Percentiles rank a stretch among this genome's conserved stretches.
Conservation (phyloP, 2,329 filamentous ascomycete species). For the Zelopaecilomyces penicillatus region DNA sequence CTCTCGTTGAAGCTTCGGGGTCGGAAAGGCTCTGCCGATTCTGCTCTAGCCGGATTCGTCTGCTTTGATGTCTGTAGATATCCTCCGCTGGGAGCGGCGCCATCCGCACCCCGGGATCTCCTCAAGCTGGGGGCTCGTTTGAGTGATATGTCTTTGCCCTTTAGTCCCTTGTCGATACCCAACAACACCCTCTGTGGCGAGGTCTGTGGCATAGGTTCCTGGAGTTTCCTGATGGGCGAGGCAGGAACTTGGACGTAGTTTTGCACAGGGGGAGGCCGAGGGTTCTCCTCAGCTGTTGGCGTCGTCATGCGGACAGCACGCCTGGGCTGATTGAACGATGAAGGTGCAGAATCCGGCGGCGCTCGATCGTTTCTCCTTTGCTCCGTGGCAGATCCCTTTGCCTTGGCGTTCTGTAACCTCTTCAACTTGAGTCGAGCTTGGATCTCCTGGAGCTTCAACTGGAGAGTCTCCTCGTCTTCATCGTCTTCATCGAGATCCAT, state of each 20-base stretch:
- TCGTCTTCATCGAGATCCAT: constrained; percentile 41
- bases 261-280: constrained; percentile 18
- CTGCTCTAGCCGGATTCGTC: constrained; percentile 18
- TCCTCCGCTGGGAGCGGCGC: constrained; percentile 21
- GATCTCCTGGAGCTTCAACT: constrained; percentile 80
- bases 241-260: constrained; percentile 62
- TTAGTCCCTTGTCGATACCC: constrained; percentile 83
- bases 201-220: constrained; percentile 44
- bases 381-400: constrained; percentile 10
- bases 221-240: constrained; percentile 57
- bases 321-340: constrained; percentile 13
- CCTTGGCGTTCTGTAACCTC: constrained; percentile 59
- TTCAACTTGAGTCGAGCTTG: constrained; percentile 83
- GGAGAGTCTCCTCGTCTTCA: constrained; percentile 82
- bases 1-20: constrained; percentile 72
- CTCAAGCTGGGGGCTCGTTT: constrained; percentile 57
- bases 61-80: constrained; percentile 39
- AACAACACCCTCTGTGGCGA: constrained; percentile 75
- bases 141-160: constrained; percentile 73
- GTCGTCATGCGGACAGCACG: constrained; percentile 19
- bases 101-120: constrained; percentile 11
- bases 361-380: constrained; percentile 15
- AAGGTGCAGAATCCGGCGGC: constrained; percentile 12
- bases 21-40: constrained; percentile 23
- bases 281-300: constrained; percentile 15